Percentiles rank a stretch among this genome's conserved stretches.
phyloP scores from a whole-genome alignment of 2,329 filamentous ascomycete genomes.

The Pseudofabraea citricarpa region DNA sequence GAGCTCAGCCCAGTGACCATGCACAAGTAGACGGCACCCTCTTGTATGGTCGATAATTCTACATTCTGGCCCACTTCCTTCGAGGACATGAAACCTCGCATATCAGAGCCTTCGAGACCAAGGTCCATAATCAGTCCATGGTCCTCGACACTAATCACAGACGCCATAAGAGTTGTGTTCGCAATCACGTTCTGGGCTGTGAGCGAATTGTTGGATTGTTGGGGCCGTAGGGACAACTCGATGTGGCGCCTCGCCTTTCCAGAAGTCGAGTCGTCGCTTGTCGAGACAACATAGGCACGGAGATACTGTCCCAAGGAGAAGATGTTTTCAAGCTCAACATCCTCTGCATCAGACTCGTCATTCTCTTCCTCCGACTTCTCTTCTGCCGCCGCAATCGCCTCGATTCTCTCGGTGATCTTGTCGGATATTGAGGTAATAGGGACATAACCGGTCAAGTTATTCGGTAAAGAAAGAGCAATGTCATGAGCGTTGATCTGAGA shows the following conservation, averaged over 20 bases:
- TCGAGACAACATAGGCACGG: constrained; percentile 77
- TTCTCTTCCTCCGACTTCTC: constrained; percentile 50
- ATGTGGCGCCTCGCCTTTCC: constrained; percentile 68
- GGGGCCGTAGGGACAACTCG: constrained; percentile 79
- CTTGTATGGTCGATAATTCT: constrained; percentile 64
- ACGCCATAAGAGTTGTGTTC: constrained; percentile 79
- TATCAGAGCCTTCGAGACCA: constrained; percentile 61
- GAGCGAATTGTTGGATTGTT: constrained; percentile 72
- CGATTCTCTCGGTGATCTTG: constrained; percentile 68
- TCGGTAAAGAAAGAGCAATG: constrained; percentile 78
- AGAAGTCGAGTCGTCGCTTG: constrained; percentile 54
- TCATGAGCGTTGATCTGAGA: constrained; percentile 75
- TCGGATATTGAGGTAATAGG: constrained; percentile 90
- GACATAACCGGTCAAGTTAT: constrained; percentile 87
- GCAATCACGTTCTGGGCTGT: constrained; percentile 66
- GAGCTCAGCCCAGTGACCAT: constrained; percentile 70
- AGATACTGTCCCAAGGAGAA: constrained; percentile 86
- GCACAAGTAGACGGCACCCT: constrained; percentile 81
- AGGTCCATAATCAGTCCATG: constrained; percentile 93
- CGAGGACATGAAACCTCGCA: constrained; percentile 80
- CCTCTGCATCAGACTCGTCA: constrained; percentile 47
- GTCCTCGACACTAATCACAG: constrained; percentile 88
- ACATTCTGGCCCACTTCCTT: constrained; percentile 70
- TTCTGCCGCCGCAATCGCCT: constrained; percentile 59
- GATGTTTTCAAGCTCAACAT: constrained; percentile 67